Evolutionary conservation across 345 rosid genomes (phyloP), one percentile per base, ranked within the genome.

Genomic region (Eucalyptus curtisii): DNA sequence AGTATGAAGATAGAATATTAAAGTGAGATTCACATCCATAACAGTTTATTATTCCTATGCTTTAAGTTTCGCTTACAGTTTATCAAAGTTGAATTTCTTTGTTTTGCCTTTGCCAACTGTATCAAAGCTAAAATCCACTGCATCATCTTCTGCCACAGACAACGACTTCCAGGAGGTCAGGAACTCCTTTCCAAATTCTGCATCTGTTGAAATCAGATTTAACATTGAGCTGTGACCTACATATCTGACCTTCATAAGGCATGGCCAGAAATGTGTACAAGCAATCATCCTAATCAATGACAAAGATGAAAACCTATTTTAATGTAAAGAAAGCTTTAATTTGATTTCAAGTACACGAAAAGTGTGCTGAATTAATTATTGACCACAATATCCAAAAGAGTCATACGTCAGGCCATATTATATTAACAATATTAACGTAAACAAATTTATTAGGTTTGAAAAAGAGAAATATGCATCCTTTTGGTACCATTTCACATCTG

Each of bases 161-260:
- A 92, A 94, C 85, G 92, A 90, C 88, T 90, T 90, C 90, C 99
- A 98, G 87, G 97, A 94, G 91, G 92, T 89, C 48, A 95, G 92
- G 89, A 94, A 95, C 53, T 95, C 98, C 86, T 94, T 94, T 90
- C 98, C 99, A 92, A 94, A 91, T 61, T 93, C 96, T 30, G 93
- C 95, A 88, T 95, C 99, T 95, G 95, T 92, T 88, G 79, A 49
- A 90, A 90, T 66, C 49, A 53, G 87, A 87, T 86, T 37, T 33
- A 66, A 86, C 57, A 81, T 88, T 85, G 22, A 81, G 87, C 61
- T 40, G 64, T 24, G 79, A 47, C 37, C 90, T 40, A 80, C 86
- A 88, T 86, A 86, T 59, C 64, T 52, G 27, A 20, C 47, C 42
- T 76, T 40, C 82, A 89, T 47, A 79, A 87, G 22, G 87, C 87